Conservation (phyloP, 139 green algal species). For the Yamagishiella unicocca region DNA sequence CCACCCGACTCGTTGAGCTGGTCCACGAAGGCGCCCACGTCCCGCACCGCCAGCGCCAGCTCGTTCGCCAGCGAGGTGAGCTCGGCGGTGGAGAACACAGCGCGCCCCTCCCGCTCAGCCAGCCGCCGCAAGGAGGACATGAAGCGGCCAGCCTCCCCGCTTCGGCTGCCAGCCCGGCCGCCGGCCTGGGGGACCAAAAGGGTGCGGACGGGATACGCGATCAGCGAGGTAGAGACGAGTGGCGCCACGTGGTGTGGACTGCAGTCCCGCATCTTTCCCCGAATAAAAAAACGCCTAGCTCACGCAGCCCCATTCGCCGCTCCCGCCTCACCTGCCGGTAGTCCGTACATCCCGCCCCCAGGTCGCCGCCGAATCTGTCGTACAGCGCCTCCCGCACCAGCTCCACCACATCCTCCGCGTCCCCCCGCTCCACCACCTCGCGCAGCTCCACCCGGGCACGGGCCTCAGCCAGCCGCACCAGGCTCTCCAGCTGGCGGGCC, state of each 20-base stretch:
- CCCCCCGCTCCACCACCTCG: constrained; percentile 74
- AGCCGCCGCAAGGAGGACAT: constrained; percentile 65
- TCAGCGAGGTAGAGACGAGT: no score
- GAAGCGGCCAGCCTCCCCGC: constrained; percentile 75
- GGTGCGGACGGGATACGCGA: neutral
- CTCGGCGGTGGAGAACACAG: constrained; percentile 65
- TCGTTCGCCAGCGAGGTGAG: constrained; percentile 74
- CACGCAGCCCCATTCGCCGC: neutral
- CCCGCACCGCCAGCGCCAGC: constrained; percentile 62
- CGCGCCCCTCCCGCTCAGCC: constrained; percentile 53
- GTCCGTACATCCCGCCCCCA: constrained; percentile 53
- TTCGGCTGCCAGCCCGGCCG: constrained; percentile 59
- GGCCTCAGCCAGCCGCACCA: constrained; percentile 93
- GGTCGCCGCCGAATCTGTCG: constrained; percentile 59
- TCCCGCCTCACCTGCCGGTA: constrained; percentile 56
- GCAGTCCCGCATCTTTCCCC: no score
- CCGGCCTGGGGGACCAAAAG: neutral
- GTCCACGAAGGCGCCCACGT: constrained; percentile 72
- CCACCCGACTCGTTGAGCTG: constrained; percentile 84
- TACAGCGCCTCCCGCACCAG: constrained; percentile 74
- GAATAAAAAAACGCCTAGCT: no score
- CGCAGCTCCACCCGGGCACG: constrained; percentile 88
- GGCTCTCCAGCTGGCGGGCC: constrained; percentile 91
- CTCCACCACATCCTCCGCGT: constrained; percentile 74
- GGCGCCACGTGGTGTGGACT: no score